These are phyloP conservation scores for Graphilbum sp. DNA, from an alignment of 2,329 filamentous ascomycete genomes.

Conservation along the genomic window DNA sequence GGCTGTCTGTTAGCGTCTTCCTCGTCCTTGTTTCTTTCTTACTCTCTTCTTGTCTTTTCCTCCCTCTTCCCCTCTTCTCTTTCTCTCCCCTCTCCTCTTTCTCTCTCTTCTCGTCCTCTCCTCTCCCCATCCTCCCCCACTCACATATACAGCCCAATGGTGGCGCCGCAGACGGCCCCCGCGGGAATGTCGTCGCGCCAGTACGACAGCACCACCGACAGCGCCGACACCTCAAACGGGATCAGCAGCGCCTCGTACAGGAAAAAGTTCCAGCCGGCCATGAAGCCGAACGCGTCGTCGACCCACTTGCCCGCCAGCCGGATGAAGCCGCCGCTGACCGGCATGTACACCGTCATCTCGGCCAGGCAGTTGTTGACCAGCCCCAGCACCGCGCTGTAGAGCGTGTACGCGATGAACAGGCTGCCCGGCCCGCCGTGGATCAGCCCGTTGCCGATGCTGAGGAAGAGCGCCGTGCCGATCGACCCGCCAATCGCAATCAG, in stretches of 20 bases:
- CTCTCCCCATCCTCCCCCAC: no score
- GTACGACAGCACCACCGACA: slow-evolving; percentile 25
- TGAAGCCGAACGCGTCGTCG: slow-evolving; percentile 46
- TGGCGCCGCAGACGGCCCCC: slow-evolving; percentile 37
- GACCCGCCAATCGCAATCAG: slow-evolving; percentile 42
- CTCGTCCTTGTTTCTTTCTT: no score
- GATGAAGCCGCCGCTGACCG: slow-evolving; percentile 46
- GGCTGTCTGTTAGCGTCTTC: slow-evolving; percentile 1
- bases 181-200: slow-evolving; percentile 28
- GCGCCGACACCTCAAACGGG: slow-evolving; percentile 23
- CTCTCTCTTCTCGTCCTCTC: no score
- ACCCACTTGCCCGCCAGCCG: slow-evolving; percentile 49
- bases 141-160: slow-evolving; percentile 20
- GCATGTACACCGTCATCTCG: slow-evolving; percentile 48
- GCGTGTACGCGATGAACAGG: slow-evolving; percentile 40
- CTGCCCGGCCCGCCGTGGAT: slow-evolving; percentile 26
- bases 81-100: no score
- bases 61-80: no score
- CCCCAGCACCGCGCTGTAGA: slow-evolving; percentile 38
- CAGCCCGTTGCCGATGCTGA: slow-evolving; percentile 43
- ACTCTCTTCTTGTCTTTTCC: no score
- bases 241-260: slow-evolving; percentile 24
- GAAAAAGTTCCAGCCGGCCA: slow-evolving; percentile 28
- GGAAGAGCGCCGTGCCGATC: slow-evolving; percentile 42
- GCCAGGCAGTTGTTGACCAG: slow-evolving; percentile 49